Base-by-base conservation (phyloP, 2,329 filamentous ascomycete species). In the Endoconidiophora polonica region DNA sequence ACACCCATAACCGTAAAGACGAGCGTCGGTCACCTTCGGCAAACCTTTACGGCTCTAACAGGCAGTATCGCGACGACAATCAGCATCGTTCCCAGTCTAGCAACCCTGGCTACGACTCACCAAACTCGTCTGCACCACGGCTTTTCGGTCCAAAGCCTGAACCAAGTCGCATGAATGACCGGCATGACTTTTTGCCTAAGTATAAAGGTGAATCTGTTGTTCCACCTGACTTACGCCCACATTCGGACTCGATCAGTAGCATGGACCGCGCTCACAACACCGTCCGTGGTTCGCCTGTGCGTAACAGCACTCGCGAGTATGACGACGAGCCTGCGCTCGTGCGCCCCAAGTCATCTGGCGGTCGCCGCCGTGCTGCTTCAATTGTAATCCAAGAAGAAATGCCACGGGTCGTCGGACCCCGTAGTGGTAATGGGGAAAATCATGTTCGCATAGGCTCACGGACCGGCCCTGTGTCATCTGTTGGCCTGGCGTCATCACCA, bases 121-220 rank as follows among this genome's bases (percentile, higher is more conserved):
- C 48, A 18, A 50, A 38, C 12, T 18, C 46, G 5, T 45, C 50
- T 5, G 47, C 43, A 20, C 44, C 48, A 3, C 44, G 48, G 10
- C 44, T 53, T 10, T 53, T 53, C 41, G 52, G 52, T 14, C 52
- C 52, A 7, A 53, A 53, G 44, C 52, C 52, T 5, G 52, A 53
- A 41, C 52, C 52, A 7, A 37, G 36, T 14, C 44, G 44, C 4
- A 29, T 48, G 22, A 44, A 39, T 37, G 52, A 53, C 1, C 29
- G 52, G 16, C 20, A 22, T 20, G 44, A 41, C 18, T 48, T 49
- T 4, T 5, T 26, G 16, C 33, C 48, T n/a, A 53, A 43, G 44
- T 46, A 53, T 29, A 46, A 43, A 12, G 12, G 20, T 5, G 48
- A 53, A 39, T 39, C 44, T 26, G 39, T 36, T 16, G 16, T 46